Conservation (phyloP, 768 basidiomycete species). For the Nevesoporus exiguus region DNA sequence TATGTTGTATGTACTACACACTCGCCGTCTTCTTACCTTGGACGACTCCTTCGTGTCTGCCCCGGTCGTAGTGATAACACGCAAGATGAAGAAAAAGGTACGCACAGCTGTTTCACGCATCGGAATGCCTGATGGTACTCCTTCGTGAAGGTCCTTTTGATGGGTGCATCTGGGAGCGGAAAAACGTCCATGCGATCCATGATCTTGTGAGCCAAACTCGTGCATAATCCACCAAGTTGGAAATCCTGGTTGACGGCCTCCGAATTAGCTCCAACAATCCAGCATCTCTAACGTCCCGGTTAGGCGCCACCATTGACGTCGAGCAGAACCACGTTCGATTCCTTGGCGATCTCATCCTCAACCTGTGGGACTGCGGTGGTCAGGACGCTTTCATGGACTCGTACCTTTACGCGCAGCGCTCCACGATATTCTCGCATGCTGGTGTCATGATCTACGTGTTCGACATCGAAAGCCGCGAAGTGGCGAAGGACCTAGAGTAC, state of each 20-base stretch:
- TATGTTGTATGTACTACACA: background rate
- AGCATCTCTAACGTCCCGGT: conserved; percentile 82
- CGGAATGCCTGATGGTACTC: background rate
- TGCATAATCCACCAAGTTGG: background rate
- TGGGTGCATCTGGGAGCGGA: conserved; percentile 94
- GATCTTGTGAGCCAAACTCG: conserved; percentile 74
- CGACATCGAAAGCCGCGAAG: conserved; percentile 86
- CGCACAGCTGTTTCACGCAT: background rate
- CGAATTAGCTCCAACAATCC: conserved; percentile 82
- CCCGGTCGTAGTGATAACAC: background rate
- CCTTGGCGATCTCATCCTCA: conserved; percentile 92
- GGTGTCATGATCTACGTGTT: conserved; percentile 99
- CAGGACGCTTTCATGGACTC: conserved; percentile 98
- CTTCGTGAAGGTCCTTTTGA: conserved; percentile 76
- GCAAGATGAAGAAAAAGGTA: conserved; percentile 34
- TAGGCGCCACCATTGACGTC: conserved; percentile 97
- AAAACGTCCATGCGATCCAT: conserved; percentile 99
- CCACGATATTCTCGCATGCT: conserved; percentile 95
- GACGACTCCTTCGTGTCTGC: background rate
- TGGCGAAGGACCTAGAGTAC: conserved; percentile 83
- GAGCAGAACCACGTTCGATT: conserved; percentile 98
- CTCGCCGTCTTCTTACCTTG: background rate
- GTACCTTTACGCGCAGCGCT: conserved; percentile 86
- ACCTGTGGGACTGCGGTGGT: conserved; percentile 98
- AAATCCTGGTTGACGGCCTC: conserved; percentile 8